Conservation (phyloP, 805 yeast genomes). For the Yamadazyma tumulicola region DNA sequence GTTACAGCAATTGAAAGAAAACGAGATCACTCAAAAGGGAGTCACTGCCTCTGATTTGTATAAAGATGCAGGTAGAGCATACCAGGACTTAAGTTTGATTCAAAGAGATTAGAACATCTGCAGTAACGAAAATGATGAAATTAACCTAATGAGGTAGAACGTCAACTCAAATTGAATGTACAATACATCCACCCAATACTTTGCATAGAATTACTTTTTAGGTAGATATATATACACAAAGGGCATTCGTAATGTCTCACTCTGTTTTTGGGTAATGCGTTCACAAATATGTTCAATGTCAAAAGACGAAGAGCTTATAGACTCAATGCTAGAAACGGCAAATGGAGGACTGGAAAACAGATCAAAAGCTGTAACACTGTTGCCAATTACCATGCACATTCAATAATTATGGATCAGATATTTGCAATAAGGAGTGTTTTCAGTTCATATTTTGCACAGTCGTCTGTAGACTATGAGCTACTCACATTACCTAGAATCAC, state of each 20-base stretch:
- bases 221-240: constrained; percentile 1
- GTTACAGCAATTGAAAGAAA: constrained; percentile 45
- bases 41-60: constrained; percentile 42
- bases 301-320: no score
- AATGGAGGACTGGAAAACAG: no score
- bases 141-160: neutral
- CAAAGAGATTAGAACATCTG: constrained; percentile 9
- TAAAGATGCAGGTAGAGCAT: constrained; percentile 37
- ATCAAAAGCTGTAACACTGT: no score
- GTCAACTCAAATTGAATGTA: constrained; percentile 1
- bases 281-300: no score
- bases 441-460: no score
- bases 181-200: constrained; percentile 1
- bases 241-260: neutral
- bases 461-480: no score
- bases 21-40: constrained; percentile 37
- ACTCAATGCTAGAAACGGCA: no score
- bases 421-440: no score
- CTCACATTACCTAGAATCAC: no score
- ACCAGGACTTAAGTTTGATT: constrained; percentile 43
- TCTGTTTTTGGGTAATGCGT: neutral
- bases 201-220: constrained; percentile 3
- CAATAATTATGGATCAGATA: no score
- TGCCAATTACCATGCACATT: no score
- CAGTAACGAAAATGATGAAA: neutral